Base-by-base conservation (phyloP, 1,284 basidiomycete genomes). In the Ustilago lituana region DNA sequence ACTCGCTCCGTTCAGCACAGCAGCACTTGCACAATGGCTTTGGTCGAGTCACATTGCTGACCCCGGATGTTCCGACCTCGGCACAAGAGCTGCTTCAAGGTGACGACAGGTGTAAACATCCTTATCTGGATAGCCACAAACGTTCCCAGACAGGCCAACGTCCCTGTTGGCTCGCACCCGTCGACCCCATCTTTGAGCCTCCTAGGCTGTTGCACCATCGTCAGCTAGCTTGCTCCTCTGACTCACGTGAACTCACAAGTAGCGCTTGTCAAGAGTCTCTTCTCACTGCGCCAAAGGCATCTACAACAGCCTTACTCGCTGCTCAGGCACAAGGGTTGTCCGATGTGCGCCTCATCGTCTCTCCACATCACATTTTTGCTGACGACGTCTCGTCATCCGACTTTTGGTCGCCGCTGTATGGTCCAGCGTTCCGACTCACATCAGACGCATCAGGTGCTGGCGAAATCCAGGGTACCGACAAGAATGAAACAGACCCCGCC, bases 1-100 rank as follows among this genome's bases (percentile, higher is more conserved):
- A 67, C 39, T 67, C 64, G 4, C 45, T 61, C n/a, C 44, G 64
- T 23, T 67, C 64, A n/a, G 64, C 64, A 19, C 57, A 61, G 27
- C 48, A 44, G 24, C 35, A 53, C 26, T 22, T 67, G 36, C 52
- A 40, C 9, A 20, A 27, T 33, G 64, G 64, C 39, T 61, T 67
- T 35, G 64, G 57, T 9, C 37, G 19, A 23, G 50, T 67, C 46
- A 49, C 37, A 4, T 43, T 67, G 5, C 49, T 67, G 19, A 61
- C 64, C n/a, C 64, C 57, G 20, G 64, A 67, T 36, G 47, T 35
- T 29, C 45, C 54, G 26, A 33, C 22, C 2, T 20, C 29, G 15
- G 20, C 37, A 29, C 12, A 3, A 3, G n/a, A 20, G 27, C 7
- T 27, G 5, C 24, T 14, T 10, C 11, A n/a, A 12, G 15, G n/a